Base-by-base conservation (phyloP, 2,329 filamentous ascomycete genomes). In the Paracorniculantispora psalliotae region DNA sequence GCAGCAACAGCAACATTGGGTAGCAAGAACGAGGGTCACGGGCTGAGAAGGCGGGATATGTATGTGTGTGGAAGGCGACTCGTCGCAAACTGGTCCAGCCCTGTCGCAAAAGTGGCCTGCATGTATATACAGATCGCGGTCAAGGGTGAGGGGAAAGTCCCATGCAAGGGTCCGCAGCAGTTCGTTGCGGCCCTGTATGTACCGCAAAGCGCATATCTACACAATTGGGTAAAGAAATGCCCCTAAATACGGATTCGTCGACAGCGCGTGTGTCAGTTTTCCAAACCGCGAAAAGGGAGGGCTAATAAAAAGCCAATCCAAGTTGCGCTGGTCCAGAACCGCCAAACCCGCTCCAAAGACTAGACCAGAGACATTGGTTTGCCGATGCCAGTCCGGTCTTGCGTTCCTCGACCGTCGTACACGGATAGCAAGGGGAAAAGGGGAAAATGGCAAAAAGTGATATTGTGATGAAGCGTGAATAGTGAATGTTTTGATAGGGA, bases 81-180 rank as follows among this genome's bases (percentile, higher is more conserved):
- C 19, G 52, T 55, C 52, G 52, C 26, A 55, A 55, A 52, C 12
- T 23, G 19, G 30, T 25, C 26, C 43, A 56, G 52, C 52, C 52
- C 52, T 56, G 49, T 39, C 52, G 41, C 52, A 55, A 55, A 46
- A 46, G 52, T 55, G 52, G 52, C 19, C 41, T 50, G n/a, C n/a
- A 12, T 33, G 30, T 33, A 19, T 39, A 13, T 52, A 44, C 17
- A 55, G 52, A 55, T 55, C 52, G 39, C 52, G 52, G 52, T 37
- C 52, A 56, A 56, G 52, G 52, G 21, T 37, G 41, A 25, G 41
- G 28, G 49, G 25, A 26, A 25, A n/a, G n/a, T 35, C 39, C 21
- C 23, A 52, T 54, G 51, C 51, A 54, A 54, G 51, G 51, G 51
- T 44, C 51, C 51, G 51, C 39, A 44, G n/a, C 51, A 26, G 51